Conservation (phyloP, 2,329 filamentous ascomycete genomes). For the Pseudogymnoascus pannorum region DNA sequence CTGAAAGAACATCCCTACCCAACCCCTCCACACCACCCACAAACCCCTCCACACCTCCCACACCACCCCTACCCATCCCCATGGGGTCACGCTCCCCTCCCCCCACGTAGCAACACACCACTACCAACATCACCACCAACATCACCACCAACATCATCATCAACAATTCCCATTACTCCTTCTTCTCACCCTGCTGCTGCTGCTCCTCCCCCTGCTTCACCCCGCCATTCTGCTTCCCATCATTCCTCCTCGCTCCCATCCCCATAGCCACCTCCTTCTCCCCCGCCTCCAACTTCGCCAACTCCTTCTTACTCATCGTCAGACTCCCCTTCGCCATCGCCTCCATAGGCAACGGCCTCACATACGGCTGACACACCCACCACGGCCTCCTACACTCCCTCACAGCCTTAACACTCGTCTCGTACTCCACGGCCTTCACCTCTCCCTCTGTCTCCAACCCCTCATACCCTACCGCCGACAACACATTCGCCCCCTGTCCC, state of each 20-base stretch:
- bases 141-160: not conserved
- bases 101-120: not conserved
- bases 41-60: not conserved
- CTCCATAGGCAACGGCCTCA: slow-evolving; percentile 80
- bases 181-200: not conserved
- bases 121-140: not conserved
- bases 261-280: slow-evolving; percentile 22
- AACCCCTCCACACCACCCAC: not conserved
- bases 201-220: slow-evolving; percentile 13
- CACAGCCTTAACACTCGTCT: slow-evolving; percentile 61
- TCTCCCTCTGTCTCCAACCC: slow-evolving; percentile 21
- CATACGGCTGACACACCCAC: slow-evolving; percentile 85
- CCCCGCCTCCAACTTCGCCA: slow-evolving; percentile 36
- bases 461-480: slow-evolving; percentile 25
- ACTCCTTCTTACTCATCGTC: slow-evolving; percentile 63
- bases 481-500: slow-evolving; percentile 30
- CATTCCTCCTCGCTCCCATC: slow-evolving; percentile 12
- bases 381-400: slow-evolving; percentile 71
- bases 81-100: not conserved
- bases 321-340: slow-evolving; percentile 76
- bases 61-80: not conserved
- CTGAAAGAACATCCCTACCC: not conserved
- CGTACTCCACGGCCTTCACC: slow-evolving; percentile 32
- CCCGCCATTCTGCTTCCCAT: slow-evolving; percentile 5
- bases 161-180: slow-evolving; percentile 9